Percentiles rank a stretch among this genome's conserved stretches.
phyloP scores from a whole-genome alignment of 345 rosid genomes.

The Eucalyptus urophylla region DNA sequence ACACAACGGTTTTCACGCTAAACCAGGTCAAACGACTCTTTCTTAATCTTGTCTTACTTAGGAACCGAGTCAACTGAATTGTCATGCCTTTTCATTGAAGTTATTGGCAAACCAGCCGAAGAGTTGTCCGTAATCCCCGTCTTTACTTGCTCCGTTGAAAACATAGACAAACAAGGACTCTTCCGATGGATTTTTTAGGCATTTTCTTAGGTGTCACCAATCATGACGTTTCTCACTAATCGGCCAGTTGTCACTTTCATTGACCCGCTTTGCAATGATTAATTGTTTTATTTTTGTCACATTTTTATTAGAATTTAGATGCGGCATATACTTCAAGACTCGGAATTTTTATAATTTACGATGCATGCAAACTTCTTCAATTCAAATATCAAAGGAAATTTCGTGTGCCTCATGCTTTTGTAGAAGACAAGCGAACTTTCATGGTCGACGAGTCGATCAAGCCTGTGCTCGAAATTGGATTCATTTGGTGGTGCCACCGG shows the following conservation, averaged over 20 bases:
- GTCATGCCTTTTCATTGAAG: background rate
- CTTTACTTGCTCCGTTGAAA: background rate
- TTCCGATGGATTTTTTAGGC: background rate
- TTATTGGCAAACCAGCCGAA: background rate
- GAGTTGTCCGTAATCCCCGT: background rate
- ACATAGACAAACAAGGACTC: background rate
- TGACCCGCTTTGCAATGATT: background rate
- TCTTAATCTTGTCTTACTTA: background rate
- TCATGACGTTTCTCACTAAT: rapidly evolving
- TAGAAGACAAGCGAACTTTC: background rate
- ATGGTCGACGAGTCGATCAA: background rate
- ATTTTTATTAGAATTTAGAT: background rate
- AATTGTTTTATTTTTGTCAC: rapidly evolving
- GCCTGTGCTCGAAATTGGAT: rapidly evolving
- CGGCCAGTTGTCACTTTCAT: rapidly evolving
- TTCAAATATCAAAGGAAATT: background rate
- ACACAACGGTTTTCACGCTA: background rate
- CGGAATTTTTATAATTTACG: background rate
- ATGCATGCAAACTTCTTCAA: background rate
- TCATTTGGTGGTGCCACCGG: background rate
- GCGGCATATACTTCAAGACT: rapidly evolving
- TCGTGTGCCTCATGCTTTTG: background rate
- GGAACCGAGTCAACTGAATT: background rate
- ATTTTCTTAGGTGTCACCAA: background rate
- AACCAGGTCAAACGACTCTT: background rate